Evolutionary conservation across 306 rosid genomes (phyloP).

Genomic region (Trichosanthes cucumerina): DNA sequence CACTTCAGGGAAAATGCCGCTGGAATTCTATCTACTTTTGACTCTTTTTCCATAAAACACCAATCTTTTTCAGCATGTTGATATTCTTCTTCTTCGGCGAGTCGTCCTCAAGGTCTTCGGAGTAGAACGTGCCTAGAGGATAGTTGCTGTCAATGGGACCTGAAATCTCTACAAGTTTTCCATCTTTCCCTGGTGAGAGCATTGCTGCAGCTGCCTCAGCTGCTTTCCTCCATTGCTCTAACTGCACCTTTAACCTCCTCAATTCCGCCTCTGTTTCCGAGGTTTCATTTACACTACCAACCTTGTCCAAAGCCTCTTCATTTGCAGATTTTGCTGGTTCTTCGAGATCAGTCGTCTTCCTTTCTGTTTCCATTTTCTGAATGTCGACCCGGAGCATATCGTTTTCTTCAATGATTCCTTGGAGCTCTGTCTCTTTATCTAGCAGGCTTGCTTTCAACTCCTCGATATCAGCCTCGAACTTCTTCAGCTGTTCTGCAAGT

Average conservation of each 20-base stretch:
- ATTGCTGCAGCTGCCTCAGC: conserved; percentile 93
- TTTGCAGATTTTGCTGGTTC: neutral
- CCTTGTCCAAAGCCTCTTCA: neutral
- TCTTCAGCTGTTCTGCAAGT: conserved; percentile 30
- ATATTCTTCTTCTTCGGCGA: conserved; percentile 80
- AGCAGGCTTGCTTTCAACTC: conserved; percentile 47
- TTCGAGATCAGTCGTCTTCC: conserved; percentile 26
- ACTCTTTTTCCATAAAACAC: conserved; percentile 84
- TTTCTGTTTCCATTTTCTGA: conserved; percentile 30
- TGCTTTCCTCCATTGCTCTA: conserved; percentile 95
- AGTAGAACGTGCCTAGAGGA: conserved; percentile 44
- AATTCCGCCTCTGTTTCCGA: conserved; percentile 67
- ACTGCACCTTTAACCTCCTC: conserved; percentile 73
- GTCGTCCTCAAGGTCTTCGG: conserved; percentile 66
- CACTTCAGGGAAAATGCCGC: neutral
- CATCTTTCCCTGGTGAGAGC: conserved; percentile 54
- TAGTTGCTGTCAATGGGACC: conserved; percentile 41
- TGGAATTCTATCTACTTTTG: conserved; percentile 31
- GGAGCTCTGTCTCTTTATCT: conserved; percentile 54
- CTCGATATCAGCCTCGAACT: conserved; percentile 34
- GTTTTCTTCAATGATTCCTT: conserved; percentile 49
- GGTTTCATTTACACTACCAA: conserved; percentile 29
- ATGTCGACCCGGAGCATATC: conserved; percentile 40
- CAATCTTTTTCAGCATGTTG: conserved; percentile 81
- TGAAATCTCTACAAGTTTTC: conserved; percentile 40